Evolutionary conservation across 2,329 filamentous ascomycete genomes (phyloP), one percentile per base, ranked within the genome.

Genomic region (Sporothrix pseudoabietina): DNA sequence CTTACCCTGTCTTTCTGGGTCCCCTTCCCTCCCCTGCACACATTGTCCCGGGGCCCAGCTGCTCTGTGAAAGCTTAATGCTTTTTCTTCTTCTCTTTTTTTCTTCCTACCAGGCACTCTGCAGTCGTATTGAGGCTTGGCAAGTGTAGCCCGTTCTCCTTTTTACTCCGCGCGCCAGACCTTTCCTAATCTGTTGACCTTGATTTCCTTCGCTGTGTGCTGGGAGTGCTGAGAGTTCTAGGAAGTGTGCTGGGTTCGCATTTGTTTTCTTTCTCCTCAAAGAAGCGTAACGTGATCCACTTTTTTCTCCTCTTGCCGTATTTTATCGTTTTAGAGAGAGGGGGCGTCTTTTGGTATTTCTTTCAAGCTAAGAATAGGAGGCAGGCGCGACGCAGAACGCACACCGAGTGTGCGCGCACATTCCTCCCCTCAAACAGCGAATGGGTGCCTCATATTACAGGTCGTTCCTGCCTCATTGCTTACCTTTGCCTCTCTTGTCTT

Each of bases 351-450:
- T 68, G 44, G 65, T 49, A 8, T 14, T 69, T 66, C 22, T 55
- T 52, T 71, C 65, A 41, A 47, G 69, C 72, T 73, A 73, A 47
- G 41, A 63, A 69, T 57, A 74, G 71, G 57, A 71, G 71, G 68
- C 71, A 72, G 61, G 61, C 69, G 69, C 63, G 63, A 71, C 54
- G n/a, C 61, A 72, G 54, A 52, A 49, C 39, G 41, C 49, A 14
- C 7, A 12, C 14, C 16, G 16, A 35, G 61, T 41, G 52, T 68
- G 49, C 32, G 57, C 68, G 44, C 59, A 44, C 69, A 73, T 69
- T 74, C 69, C 72, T 72, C 69, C 52, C 22, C 22, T 16, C n/a
- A 30, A 22, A 41, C 61, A 22, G 47, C 39, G 30, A 7, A 14
- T 59, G 55, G 19, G 5, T 35, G 16, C 55, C 26, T 26, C 22